These are phyloP conservation scores for Mucor saturninus DNA, from an alignment of 371 early-diverging fungal species.

Conservation along the genomic window DNA sequence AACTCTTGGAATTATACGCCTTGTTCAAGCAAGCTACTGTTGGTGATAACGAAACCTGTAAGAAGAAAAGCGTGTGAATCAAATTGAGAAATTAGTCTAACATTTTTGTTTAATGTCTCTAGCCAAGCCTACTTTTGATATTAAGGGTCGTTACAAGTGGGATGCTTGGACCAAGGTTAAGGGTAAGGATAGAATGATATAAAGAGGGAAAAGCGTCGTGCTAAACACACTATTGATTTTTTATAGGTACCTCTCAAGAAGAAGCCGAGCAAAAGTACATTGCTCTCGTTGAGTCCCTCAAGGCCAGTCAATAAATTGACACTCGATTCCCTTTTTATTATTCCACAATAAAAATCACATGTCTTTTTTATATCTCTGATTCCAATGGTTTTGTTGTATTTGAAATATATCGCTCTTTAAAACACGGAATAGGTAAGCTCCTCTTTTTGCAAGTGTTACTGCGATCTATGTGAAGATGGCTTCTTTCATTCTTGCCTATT, in stretches of 20 bases:
- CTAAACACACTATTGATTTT: no score
- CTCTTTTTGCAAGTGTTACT: no score
- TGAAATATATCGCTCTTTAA: no score
- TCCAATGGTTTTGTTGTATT: no score
- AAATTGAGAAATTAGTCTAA: not conserved
- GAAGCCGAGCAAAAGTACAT: slow-evolving; percentile 85
- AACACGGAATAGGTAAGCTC: no score
- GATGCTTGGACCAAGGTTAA: slow-evolving; percentile 76
- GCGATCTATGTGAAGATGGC: no score
- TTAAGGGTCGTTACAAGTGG: slow-evolving; percentile 82
- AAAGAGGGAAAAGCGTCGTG: not conserved
- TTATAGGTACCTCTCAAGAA: slow-evolving; percentile 40
- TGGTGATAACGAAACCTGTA: slow-evolving; percentile 75
- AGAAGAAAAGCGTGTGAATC: slow-evolving; percentile 4
- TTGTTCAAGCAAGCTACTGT: slow-evolving; percentile 87
- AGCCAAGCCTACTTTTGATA: slow-evolving; percentile 66
- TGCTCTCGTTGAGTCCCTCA: slow-evolving; percentile 66
- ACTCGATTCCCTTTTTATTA: not conserved
- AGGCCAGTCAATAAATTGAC: slow-evolving; percentile 38
- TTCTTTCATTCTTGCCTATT: no score
- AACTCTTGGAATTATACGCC: slow-evolving; percentile 78
- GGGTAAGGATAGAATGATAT: slow-evolving; percentile 36
- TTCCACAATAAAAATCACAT: not conserved
- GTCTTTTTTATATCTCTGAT: not conserved
- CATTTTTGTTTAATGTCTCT: not conserved